Evolutionary conservation across 164 flowering plant genomes (phyloP).

Genomic region (Liquidambar formosana): DNA sequence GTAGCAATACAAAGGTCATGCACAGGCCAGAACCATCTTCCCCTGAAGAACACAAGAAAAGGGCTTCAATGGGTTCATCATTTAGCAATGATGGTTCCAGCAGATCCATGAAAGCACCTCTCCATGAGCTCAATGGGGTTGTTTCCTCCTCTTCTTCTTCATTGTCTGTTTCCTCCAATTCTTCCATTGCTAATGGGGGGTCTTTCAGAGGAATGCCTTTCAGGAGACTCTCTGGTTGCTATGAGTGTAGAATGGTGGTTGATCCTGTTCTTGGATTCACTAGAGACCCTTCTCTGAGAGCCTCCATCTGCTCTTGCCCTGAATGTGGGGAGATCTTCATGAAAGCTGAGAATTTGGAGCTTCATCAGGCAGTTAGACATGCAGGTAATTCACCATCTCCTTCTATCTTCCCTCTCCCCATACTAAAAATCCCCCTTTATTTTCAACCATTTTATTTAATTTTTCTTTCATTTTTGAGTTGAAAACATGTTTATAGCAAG

Average conservation of each 20-base stretch:
- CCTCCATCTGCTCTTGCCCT: constrained; percentile 64
- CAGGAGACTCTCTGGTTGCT: constrained; percentile 81
- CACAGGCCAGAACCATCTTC: constrained; percentile 57
- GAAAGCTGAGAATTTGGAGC: constrained; percentile 74
- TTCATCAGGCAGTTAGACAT: constrained; percentile 84
- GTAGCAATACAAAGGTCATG: constrained; percentile 76
- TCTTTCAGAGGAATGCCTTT: constrained; percentile 72
- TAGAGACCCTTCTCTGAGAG: constrained; percentile 64
- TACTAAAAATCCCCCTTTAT: background rate
- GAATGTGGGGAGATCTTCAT: constrained; percentile 81
- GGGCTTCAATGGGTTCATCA: constrained; percentile 29
- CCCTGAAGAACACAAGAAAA: constrained; percentile 49
- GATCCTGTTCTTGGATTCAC: constrained; percentile 74
- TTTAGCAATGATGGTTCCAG: constrained; percentile 24
- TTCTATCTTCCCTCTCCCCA: background rate
- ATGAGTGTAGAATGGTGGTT: constrained; percentile 86
- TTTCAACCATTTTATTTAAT: background rate
- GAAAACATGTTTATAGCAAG: background rate
- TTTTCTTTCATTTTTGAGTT: background rate
- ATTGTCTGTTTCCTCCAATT: constrained; percentile 28
- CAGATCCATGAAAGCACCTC: constrained; percentile 51
- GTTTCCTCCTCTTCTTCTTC: constrained; percentile 34
- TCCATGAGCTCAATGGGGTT: constrained; percentile 36
- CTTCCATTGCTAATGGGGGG: constrained; percentile 27
- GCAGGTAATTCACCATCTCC: constrained; percentile 54